Evolutionary conservation across 1,139 yeast species (phyloP).

Genomic region (Pichiaceae sp.): DNA sequence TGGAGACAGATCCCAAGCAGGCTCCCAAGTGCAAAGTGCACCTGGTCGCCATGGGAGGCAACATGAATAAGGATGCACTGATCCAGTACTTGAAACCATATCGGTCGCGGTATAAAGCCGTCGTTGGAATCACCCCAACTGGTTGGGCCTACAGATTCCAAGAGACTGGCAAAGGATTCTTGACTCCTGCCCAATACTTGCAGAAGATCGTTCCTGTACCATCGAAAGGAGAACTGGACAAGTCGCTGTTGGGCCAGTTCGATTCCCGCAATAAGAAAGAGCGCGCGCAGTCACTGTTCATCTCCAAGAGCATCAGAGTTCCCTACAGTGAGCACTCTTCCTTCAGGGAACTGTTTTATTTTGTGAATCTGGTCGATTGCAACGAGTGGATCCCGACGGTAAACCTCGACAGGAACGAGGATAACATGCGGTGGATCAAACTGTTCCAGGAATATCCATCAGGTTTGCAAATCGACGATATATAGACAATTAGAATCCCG

Average conservation of each 20-base stretch:
- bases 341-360: slow-evolving; percentile 64
- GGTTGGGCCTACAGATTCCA: slow-evolving; percentile 64
- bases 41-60: slow-evolving; percentile 52
- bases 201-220: not conserved
- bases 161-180: slow-evolving; percentile 1
- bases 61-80: slow-evolving; percentile 30
- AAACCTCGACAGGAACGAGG: slow-evolving; percentile 33
- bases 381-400: slow-evolving; percentile 73
- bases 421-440: slow-evolving; percentile 8
- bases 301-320: slow-evolving; percentile 29
- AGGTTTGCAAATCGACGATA: not conserved
- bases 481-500: not conserved
- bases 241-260: not conserved
- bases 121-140: slow-evolving; percentile 68
- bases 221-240: not conserved
- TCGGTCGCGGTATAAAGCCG: slow-evolving; percentile 39
- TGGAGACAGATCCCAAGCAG: slow-evolving; percentile 27
- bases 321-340: slow-evolving; percentile 96
- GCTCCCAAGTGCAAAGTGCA: slow-evolving; percentile 55
- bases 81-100: slow-evolving; percentile 45
- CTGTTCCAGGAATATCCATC: slow-evolving; percentile 7
- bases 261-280: slow-evolving; percentile 3
- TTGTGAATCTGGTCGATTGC: slow-evolving; percentile 45
- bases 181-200: not conserved
- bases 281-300: slow-evolving; percentile 7